These are phyloP conservation scores for Hypoxylon cercidicola DNA, from an alignment of 495 filamentous ascomycete species.

Conservation along the genomic window DNA sequence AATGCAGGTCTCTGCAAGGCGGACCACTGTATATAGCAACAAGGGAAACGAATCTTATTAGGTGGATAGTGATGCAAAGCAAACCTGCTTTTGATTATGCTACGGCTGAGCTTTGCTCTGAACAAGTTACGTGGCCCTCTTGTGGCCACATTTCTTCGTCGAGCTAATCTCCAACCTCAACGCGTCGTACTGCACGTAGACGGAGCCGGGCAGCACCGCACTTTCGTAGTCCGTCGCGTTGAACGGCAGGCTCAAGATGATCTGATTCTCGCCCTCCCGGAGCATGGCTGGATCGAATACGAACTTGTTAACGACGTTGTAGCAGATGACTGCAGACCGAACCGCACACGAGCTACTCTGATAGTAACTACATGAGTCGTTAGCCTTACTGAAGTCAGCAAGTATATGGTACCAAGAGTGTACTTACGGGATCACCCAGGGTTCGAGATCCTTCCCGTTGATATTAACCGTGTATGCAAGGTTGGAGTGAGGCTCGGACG, in stretches of 20 bases:
- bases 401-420: neutral
- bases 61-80: neutral
- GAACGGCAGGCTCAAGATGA: slow-evolving; percentile 62
- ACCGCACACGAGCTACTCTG: slow-evolving; percentile 63
- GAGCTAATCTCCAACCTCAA: slow-evolving; percentile 60
- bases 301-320: slow-evolving; percentile 64
- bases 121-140: slow-evolving; percentile 31
- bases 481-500: slow-evolving; percentile 57
- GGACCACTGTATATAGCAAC: neutral
- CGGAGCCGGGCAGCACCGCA: slow-evolving; percentile 58
- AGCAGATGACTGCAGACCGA: slow-evolving; percentile 65
- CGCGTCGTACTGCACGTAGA: slow-evolving; percentile 70
- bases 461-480: slow-evolving; percentile 54
- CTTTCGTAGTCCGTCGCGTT: slow-evolving; percentile 66
- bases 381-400: slow-evolving; percentile 5
- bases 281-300: slow-evolving; percentile 58
- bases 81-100: slow-evolving; percentile 3
- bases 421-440: slow-evolving; percentile 60
- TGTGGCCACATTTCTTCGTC: slow-evolving; percentile 18
- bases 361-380: slow-evolving; percentile 44
- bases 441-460: slow-evolving; percentile 54
- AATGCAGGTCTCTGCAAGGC: neutral
- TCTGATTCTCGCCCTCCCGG: slow-evolving; percentile 57
- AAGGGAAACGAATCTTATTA: slow-evolving; percentile 5
- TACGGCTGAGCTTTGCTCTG: neutral